Evolutionary conservation across 768 basidiomycete species (phyloP).

Genomic region (Tulasnella calospora): DNA sequence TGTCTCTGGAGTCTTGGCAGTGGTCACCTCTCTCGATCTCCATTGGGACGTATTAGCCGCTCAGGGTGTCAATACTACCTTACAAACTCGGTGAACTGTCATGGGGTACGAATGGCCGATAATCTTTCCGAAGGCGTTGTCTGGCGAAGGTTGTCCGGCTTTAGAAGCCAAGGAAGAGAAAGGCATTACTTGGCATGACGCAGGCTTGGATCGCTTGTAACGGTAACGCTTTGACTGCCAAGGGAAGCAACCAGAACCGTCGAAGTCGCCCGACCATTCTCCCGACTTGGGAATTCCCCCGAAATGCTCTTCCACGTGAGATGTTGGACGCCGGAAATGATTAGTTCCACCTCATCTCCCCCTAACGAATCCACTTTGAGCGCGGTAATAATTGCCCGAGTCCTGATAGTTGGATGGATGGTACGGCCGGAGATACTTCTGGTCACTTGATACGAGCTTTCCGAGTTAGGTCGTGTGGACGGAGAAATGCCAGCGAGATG

Average conservation of each 20-base stretch:
- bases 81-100: neutral
- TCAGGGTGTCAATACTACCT: neutral
- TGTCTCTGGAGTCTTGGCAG: neutral
- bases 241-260: neutral
- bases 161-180: neutral
- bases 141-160: neutral
- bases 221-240: neutral
- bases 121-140: neutral
- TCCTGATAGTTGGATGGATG: neutral
- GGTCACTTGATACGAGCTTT: neutral
- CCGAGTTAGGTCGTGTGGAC: neutral
- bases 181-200: neutral
- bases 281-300: neutral
- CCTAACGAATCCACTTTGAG: neutral
- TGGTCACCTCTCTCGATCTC: neutral
- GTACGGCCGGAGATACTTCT: neutral
- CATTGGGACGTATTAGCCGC: conserved; percentile 3
- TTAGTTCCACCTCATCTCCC: neutral
- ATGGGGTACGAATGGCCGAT: neutral
- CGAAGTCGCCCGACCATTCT: conserved; percentile 4
- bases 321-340: neutral
- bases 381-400: neutral
- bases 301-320: neutral
- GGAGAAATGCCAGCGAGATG: neutral
- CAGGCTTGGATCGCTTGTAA: neutral